Base-by-base conservation (phyloP, 2,329 filamentous ascomycete species). In the Dothistroma pini region DNA sequence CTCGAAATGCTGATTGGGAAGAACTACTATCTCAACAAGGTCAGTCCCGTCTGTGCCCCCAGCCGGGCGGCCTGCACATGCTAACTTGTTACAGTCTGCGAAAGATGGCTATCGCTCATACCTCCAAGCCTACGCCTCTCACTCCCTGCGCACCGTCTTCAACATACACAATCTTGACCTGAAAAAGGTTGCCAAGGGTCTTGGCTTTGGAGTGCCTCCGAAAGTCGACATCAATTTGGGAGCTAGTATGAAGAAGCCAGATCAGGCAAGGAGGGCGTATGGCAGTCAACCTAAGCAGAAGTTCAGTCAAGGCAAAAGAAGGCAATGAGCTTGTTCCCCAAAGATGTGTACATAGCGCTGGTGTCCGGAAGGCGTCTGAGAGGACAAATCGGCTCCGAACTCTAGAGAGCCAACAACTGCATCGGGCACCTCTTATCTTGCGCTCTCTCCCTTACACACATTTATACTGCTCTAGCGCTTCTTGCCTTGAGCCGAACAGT, bases 1-100 rank as follows among this genome's bases (percentile, higher is more conserved):
- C 85, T 97, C 10, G 93, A 97, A 82, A 95, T 93, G 78, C 84
- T 97, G 67, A 96, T 99, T 70, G 86, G 86, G 32, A 90, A 95
- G 75, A 97, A 99, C 78, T 97, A 97, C 81, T 97, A 97, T 76
- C 84, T 99, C 61, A 95, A 97, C 80, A 95, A 96, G 84, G 83
- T 84, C 73, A 60, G 78, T 70, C 16, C 14, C n/a, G 8, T 14
- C 8, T 41, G 54, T 12, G 3, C 25, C 52, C 56, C 31, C 4
- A 4, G n/a, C 11, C 44, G 54, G 21, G 47, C 64, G 16, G 60
- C 16, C 6, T 31, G 34, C 32, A 25, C 14, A 38, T 29, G 54
- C 64, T 66, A 58, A 67, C 52, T 29, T 12, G 34, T 47, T 21
- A 48, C 65, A 85, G 81, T 86, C 84, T 34, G 85, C 85, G 49